A percentile compares a stretch with the other conserved stretches of the same genome.
phyloP scores from a whole-genome alignment of 2,329 filamentous ascomycete genomes.

The Colletotrichum abscissum region DNA sequence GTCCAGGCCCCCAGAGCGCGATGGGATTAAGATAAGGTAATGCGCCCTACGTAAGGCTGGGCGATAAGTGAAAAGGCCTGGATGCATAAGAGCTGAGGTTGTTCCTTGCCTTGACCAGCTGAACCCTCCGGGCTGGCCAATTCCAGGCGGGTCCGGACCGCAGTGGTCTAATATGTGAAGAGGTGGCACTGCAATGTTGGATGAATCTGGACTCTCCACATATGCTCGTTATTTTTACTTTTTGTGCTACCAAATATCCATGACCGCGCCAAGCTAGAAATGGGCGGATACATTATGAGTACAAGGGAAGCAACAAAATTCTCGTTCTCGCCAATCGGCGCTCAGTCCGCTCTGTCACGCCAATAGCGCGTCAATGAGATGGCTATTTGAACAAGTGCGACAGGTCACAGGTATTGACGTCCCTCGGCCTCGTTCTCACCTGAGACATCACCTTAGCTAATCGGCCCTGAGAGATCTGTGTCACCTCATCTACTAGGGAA shows the following conservation, averaged over 20 bases:
- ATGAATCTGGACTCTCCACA: background rate
- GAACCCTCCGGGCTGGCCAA: background rate
- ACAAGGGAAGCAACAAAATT: background rate
- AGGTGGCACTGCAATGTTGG: background rate
- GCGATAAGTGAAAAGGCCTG: background rate
- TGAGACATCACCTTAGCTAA: background rate
- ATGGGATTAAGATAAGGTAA: background rate
- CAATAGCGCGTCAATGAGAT: background rate
- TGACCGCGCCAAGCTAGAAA: slow-evolving; percentile 7
- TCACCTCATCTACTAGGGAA: slow-evolving; percentile 6
- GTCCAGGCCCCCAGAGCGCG: too few relatives aligned
- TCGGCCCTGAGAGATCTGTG: slow-evolving; percentile 3
- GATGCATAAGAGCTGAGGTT: background rate
- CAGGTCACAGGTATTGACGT: background rate
- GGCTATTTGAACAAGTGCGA: background rate
- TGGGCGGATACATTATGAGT: background rate
- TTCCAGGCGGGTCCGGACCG: background rate
- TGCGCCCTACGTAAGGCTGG: background rate
- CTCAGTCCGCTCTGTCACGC: background rate
- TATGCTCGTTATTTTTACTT: background rate
- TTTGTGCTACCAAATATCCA: background rate
- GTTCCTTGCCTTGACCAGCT: background rate
- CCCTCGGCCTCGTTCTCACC: background rate
- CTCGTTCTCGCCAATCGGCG: background rate
- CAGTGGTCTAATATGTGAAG: slow-evolving; percentile 1